Base-by-base conservation (phyloP, 768 basidiomycete species). In the Boletellus emodensis region DNA sequence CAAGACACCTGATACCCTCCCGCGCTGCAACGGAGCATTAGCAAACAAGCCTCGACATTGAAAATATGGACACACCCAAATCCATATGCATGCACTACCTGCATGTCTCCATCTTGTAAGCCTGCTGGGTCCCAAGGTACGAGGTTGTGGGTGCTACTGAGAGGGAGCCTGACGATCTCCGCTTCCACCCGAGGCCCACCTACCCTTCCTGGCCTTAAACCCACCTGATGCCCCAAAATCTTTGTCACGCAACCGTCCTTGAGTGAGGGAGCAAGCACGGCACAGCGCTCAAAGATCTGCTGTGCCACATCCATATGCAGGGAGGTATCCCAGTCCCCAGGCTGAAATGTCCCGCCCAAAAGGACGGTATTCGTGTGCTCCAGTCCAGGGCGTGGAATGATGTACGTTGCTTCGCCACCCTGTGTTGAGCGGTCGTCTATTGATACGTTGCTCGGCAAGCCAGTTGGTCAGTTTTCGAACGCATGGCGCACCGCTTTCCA, bases 1-100 rank as follows among this genome's bases (percentile, higher is more conserved):
- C 75, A 77, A 11, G 73, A 75, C 20, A 53, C 56, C 52, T 74
- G 71, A 54, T 69, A 75, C 14, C 74, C 74, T 43, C 63, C 66
- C 15, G 60, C 38, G n/a, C 72, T 71, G 49, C 37, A 54, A 55
- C 24, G 9, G 17, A 40, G 20, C 8, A 18, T 62, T 48, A 40
- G 58, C 62, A 28, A 18, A 10, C 13, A 6, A 58, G 44, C 8
- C 13, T 1, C 20, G 8, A 40, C 20, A n/a, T n/a, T n/a, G 6
- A 3, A 26, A 18, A 20, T 4, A 39, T 6, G 7, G 39, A 3
- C 74, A 47, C 37, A 77, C 77, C 82, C 82, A 34, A 83, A 79
- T 6, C 82, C 82, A 61, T 84, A 84, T 22, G 80, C 79, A 65
- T 84, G 82, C 17, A 81, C 71, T 3, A 82, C 74, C 12, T 57